Evolutionary conservation across 23 red algal species (phyloP).

Genomic region (Gracilariopsis chorda): DNA sequence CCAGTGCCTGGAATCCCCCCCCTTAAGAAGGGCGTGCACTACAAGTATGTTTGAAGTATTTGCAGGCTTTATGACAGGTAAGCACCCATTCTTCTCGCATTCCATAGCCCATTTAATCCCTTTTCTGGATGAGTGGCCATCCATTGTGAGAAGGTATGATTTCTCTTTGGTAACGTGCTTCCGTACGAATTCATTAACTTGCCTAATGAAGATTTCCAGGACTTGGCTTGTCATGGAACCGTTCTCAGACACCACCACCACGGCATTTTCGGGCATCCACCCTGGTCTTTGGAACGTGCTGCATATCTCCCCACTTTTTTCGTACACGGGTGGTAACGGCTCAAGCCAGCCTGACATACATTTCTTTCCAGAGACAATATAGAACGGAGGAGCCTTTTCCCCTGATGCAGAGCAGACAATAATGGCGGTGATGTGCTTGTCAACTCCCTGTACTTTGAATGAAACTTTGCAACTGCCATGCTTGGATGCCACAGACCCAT

Average conservation of each 20-base stretch:
- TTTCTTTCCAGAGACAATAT: neutral
- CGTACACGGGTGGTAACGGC: neutral
- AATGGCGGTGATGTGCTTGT: constrained; percentile 8
- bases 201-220: too few species aligned
- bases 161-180: neutral
- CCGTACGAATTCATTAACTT: too few species aligned
- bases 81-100: neutral
- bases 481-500: too few species aligned
- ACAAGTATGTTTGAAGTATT: constrained; percentile 1
- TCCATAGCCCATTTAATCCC: constrained; percentile 17
- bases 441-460: neutral
- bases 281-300: neutral
- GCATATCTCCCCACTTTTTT: neutral
- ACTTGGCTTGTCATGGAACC: too few species aligned
- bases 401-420: neutral
- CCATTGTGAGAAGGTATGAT: constrained; percentile 22
- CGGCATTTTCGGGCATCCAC: neutral
- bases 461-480: neutral
- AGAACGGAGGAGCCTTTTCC: neutral
- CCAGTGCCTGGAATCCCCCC: too few species aligned
- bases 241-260: too few species aligned
- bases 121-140: constrained; percentile 20
- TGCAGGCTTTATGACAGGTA: neutral
- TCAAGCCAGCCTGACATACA: neutral
- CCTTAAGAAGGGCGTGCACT: too few species aligned